A percentile compares a stretch with the other conserved stretches of the same genome.
These are phyloP conservation scores for Zostera marina DNA, from an alignment of 116 monocot species.

Conservation along the genomic window DNA sequence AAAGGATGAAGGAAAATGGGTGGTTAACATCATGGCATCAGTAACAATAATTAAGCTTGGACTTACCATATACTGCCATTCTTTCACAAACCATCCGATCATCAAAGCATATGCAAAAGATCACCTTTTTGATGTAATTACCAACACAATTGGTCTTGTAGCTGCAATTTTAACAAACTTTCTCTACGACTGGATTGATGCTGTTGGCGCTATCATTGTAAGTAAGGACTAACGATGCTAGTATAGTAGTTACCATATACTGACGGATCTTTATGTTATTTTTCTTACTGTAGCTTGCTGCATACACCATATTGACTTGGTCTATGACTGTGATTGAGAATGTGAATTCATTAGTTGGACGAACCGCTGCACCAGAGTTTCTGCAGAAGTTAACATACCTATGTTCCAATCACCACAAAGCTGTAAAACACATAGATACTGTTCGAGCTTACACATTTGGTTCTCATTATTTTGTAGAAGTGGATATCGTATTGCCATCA, in stretches of 20 bases:
- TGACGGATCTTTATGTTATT: background rate
- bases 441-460: slow-evolving; percentile 96
- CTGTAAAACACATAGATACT: slow-evolving; percentile 69
- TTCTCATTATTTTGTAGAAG: slow-evolving; percentile 94
- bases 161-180: slow-evolving; percentile 84
- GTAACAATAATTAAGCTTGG: slow-evolving; percentile 73
- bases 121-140: slow-evolving; percentile 87
- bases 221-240: slow-evolving; percentile 6
- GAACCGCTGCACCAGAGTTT: slow-evolving; percentile 75
- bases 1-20: slow-evolving; percentile 60
- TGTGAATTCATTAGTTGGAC: slow-evolving; percentile 80
- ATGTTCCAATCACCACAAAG: slow-evolving; percentile 95
- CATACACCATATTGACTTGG: slow-evolving; percentile 95
- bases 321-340: slow-evolving; percentile 88
- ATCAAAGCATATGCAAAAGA: slow-evolving; percentile 92
- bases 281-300: slow-evolving; percentile 40
- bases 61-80: slow-evolving; percentile 57
- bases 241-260: background rate
- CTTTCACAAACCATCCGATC: slow-evolving; percentile 80
- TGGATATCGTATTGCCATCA: slow-evolving; percentile 81
- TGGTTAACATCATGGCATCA: slow-evolving; percentile 60
- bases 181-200: slow-evolving; percentile 60
- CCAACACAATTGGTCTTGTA: slow-evolving; percentile 72
- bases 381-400: slow-evolving; percentile 91
- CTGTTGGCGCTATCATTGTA: slow-evolving; percentile 85